Percentiles rank a stretch among this genome's conserved stretches.
Conservation (phyloP, 2,329 filamentous ascomycete species). For the Decorospora gaudefroyi region DNA sequence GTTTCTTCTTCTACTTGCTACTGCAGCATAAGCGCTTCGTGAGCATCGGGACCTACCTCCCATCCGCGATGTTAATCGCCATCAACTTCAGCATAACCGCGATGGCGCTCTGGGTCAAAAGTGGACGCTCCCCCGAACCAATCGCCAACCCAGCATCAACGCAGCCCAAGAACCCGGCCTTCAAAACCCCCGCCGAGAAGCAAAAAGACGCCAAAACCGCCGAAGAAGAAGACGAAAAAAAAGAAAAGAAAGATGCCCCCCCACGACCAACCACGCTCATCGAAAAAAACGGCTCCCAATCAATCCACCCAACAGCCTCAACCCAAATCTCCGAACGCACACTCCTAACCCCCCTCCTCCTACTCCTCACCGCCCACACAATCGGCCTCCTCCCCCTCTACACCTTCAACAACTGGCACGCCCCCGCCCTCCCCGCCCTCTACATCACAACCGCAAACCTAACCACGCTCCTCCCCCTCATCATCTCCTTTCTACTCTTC, state of each 20-base stretch:
- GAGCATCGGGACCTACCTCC: slow-evolving; percentile 95
- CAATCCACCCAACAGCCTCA: slow-evolving; percentile 47
- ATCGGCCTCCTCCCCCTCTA: slow-evolving; percentile 80
- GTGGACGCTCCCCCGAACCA: slow-evolving; percentile 57
- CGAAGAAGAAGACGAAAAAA: slow-evolving; percentile 26
- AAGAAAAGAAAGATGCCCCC: slow-evolving; percentile 36
- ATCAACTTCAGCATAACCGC: slow-evolving; percentile 95
- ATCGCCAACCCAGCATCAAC: slow-evolving; percentile 35
- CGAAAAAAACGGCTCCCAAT: slow-evolving; percentile 41
- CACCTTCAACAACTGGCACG: slow-evolving; percentile 76
- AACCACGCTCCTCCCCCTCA: slow-evolving; percentile 41
- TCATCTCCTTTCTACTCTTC: slow-evolving; percentile 35
- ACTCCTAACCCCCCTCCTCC: slow-evolving; percentile 71
- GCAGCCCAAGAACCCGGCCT: slow-evolving; percentile 11
- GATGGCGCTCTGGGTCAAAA: slow-evolving; percentile 90
- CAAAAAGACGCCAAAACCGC: slow-evolving; percentile 1
- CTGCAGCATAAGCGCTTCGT: slow-evolving; percentile 93
- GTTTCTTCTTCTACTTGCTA: slow-evolving; percentile 98
- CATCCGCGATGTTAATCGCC: slow-evolving; percentile 95
- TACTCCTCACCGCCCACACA: slow-evolving; percentile 75
- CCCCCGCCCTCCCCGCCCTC: slow-evolving; percentile 46
- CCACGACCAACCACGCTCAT: slow-evolving; percentile 34
- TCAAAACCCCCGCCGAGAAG: slow-evolving; percentile 48
- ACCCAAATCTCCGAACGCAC: slow-evolving; percentile 62
- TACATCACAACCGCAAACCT: slow-evolving; percentile 43